Evolutionary conservation across 129 eudicot genomes (phyloP), one percentile per base, ranked within the genome.

Genomic region (Centella asiatica): DNA sequence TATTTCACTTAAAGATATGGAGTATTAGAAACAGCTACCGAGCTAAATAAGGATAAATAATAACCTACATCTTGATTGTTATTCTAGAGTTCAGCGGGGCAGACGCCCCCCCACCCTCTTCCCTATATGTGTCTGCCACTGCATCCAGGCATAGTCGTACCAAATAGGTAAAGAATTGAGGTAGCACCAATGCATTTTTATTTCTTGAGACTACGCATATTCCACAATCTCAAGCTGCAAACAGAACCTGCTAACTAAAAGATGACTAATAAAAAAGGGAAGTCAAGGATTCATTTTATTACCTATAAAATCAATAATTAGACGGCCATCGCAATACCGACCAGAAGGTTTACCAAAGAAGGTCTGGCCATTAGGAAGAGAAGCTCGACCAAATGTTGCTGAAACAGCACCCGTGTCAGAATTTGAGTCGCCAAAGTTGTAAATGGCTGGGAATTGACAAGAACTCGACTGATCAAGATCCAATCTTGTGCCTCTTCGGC

Each of bases 391-490:
- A 64, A 77, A 82, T 6, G 67, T 74, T 28, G 88, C 84, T 8
- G 84, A 82, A 0, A 63, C 76, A 70, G 67, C 56, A 15, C 88
- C 88, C 1, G 81, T 78, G 50, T 82, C 88, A 2, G 88, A 82
- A 74, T 78, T 78, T 2, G 88, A 82, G 47, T 82, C 88, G 11
- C 88, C 88, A 49, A 82, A 82, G 79, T 82, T 78, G 75, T 57
- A 82, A 42, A 78, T 65, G 29, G 88, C 83, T 28, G 87, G 76
- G 65, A 77, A 74, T 23, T 74, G 66, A 62, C 88, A 82, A 26
- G 34, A 66, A 40, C 59, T 47, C 28, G 75, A 66, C 6, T 17
- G 70, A 60, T 52, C 58, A 33, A 65, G 6, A 34, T 42, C 32
- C 42, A 36, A 37, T 1, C 44, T 55, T 15, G 25, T 53, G 15